phyloP scores from a whole-genome alignment of 2,329 filamentous ascomycete species.

The Microthyrium microscopicum region DNA sequence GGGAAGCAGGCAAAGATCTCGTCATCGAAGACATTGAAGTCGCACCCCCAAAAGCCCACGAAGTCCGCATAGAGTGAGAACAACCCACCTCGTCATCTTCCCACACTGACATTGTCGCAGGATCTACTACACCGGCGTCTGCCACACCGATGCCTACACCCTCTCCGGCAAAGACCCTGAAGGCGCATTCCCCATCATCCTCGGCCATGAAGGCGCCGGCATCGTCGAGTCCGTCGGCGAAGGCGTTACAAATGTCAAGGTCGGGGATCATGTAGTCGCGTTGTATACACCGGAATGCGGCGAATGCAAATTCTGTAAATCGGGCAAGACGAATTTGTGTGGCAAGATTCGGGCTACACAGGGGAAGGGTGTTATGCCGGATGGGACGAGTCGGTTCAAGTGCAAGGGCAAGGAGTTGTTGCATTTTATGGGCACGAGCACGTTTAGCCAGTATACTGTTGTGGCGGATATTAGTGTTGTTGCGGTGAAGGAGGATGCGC shows the following conservation, averaged over 20 bases:
- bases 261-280: conserved; percentile 63
- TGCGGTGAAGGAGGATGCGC: conserved; percentile 73
- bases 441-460: conserved; percentile 97
- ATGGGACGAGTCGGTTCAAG: conserved; percentile 87
- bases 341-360: conserved; percentile 97
- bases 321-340: conserved; percentile 97
- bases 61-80: conserved; percentile 94
- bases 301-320: conserved; percentile 99
- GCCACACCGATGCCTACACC: conserved; percentile 41
- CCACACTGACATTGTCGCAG: no score
- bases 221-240: conserved; percentile 51
- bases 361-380: conserved; percentile 90
- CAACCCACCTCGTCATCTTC: no score
- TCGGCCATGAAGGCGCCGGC: conserved; percentile 26
- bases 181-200: conserved; percentile 33
- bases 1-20: conserved; percentile 86
- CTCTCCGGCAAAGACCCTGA: conserved; percentile 78
- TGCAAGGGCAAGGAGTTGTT: conserved; percentile 89
- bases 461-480: conserved; percentile 98
- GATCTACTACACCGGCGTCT: no score
- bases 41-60: conserved; percentile 69
- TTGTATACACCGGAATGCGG: conserved; percentile 73
- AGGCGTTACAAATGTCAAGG: conserved; percentile 86
- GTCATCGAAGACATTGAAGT: conserved; percentile 88
- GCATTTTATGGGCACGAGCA: conserved; percentile 98